Evolutionary conservation across 768 basidiomycete genomes (phyloP).

Genomic region (Suillus weaverae): DNA sequence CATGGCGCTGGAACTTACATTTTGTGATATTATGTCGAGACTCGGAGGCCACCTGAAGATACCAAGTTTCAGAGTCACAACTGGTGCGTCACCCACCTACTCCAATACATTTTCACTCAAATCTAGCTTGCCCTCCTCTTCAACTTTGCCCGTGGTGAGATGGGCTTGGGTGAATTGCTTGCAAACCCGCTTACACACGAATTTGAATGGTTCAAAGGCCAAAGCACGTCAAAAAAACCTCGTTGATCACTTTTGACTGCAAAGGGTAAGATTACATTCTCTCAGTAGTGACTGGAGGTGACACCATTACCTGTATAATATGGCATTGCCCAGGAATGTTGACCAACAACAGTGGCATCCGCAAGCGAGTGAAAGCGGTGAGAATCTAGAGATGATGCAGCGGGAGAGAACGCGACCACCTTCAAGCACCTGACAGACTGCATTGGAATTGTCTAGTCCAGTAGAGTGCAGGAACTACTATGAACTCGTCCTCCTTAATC

Average conservation of each 20-base stretch:
- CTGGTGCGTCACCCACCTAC: not conserved
- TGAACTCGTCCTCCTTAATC: conserved; percentile 64
- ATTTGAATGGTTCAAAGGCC: not conserved
- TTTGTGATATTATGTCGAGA: not conserved
- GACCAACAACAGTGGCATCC: conserved; percentile 48
- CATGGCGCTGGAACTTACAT: not conserved
- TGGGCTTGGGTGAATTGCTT: not conserved
- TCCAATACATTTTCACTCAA: not conserved
- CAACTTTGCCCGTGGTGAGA: not conserved
- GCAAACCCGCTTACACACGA: not conserved
- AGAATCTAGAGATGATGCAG: conserved; percentile 72
- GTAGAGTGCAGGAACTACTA: conserved; percentile 60
- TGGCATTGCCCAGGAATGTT: conserved; percentile 45
- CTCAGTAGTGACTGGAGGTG: not conserved
- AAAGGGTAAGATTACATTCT: not conserved
- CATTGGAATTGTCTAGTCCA: conserved; percentile 41
- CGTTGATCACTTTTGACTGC: conserved; percentile 75
- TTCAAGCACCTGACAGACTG: conserved; percentile 40
- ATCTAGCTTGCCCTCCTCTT: not conserved
- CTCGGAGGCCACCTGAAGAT: not conserved
- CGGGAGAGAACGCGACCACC: conserved; percentile 40
- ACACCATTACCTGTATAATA: conserved; percentile 54
- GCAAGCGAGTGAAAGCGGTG: conserved; percentile 77
- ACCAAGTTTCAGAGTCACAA: not conserved
- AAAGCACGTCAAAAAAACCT: conserved; percentile 25